A percentile compares a stretch with the other conserved stretches of the same genome.
phyloP scores from a whole-genome alignment of 2,329 filamentous ascomycete genomes.

The Colletotrichum spaethianum region DNA sequence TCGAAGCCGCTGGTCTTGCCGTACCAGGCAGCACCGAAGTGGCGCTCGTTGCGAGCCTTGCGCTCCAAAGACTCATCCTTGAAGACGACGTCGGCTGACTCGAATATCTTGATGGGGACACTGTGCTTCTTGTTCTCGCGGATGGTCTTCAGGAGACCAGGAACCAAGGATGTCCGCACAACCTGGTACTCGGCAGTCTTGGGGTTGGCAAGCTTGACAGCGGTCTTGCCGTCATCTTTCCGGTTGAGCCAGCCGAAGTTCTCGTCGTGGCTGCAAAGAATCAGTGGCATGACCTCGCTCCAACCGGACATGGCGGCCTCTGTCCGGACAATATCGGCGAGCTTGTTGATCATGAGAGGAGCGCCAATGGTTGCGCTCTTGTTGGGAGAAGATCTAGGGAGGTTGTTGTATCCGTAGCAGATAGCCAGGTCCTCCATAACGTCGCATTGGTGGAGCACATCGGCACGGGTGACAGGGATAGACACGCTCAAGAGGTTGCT shows the following conservation, averaged over 20 bases:
- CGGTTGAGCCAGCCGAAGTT: conserved; percentile 97
- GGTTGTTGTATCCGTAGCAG: conserved; percentile 96
- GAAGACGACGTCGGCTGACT: conserved; percentile 91
- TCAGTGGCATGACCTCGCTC: conserved; percentile 96
- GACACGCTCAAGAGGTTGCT: conserved; percentile 83
- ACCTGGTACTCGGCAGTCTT: conserved; percentile 96
- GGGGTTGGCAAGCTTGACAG: conserved; percentile 89
- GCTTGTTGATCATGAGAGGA: conserved; percentile 92
- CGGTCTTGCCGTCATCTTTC: conserved; percentile 86
- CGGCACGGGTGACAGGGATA: conserved; percentile 90
- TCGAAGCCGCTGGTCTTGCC: conserved; percentile 96
- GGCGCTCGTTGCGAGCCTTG: conserved; percentile 91
- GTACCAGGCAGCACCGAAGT: conserved; percentile 97
- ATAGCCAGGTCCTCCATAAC: conserved; percentile 99
- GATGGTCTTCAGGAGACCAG: conserved; percentile 92
- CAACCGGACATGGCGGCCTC: conserved; percentile 96
- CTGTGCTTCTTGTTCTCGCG: conserved; percentile 92
- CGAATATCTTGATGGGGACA: conserved; percentile 92
- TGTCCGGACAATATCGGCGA: conserved; percentile 88
- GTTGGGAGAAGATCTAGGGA: conserved; percentile 88
- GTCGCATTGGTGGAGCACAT: conserved; percentile 96
- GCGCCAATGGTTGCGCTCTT: conserved; percentile 89
- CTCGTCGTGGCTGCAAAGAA: conserved; percentile 97
- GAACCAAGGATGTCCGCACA: conserved; percentile 87
- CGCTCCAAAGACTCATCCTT: conserved; percentile 88